Conservation (phyloP, 345 rosid species). For the Camelina laxa region DNA sequence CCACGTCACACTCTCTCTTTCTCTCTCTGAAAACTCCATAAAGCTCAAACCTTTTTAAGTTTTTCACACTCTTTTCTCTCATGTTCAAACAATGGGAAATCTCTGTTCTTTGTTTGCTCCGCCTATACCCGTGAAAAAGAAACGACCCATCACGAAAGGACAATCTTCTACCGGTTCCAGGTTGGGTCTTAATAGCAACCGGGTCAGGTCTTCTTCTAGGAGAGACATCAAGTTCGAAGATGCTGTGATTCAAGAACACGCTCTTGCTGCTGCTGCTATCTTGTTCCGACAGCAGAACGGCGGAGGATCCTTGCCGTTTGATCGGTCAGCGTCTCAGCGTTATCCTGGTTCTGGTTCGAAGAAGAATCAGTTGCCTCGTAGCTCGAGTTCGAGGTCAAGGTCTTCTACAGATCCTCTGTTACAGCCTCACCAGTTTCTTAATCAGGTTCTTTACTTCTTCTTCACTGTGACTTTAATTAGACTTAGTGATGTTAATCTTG, state of each 20-base stretch:
- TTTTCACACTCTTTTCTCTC: not conserved
- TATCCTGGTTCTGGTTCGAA: constrained; percentile 65
- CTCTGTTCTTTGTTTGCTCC: constrained; percentile 63
- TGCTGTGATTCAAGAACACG: constrained; percentile 68
- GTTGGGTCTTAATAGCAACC: constrained; percentile 42
- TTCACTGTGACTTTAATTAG: not conserved
- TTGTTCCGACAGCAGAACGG: constrained; percentile 59
- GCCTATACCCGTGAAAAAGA: constrained; percentile 53
- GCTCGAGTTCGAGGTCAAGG: constrained; percentile 86
- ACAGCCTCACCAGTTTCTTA: constrained; percentile 89
- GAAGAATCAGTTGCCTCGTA: constrained; percentile 77
- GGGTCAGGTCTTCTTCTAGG: constrained; percentile 66
- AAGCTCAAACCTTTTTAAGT: constrained; percentile 13
- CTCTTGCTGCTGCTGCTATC: constrained; percentile 78
- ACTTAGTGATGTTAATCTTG: not conserved
- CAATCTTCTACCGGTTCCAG: constrained; percentile 36
- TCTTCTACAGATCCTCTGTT: constrained; percentile 87
- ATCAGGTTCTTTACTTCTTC: constrained; percentile 67
- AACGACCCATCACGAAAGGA: constrained; percentile 48
- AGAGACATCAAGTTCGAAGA: constrained; percentile 67
- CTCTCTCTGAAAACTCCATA: not conserved
- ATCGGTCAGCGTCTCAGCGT: constrained; percentile 76
- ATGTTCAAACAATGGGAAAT: constrained; percentile 56
- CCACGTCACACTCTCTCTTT: constrained; percentile 23
- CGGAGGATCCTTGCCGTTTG: constrained; percentile 60